Percentiles rank a stretch among this genome's conserved stretches.
These are phyloP conservation scores for Macroventuria anomochaeta DNA, from an alignment of 2,329 filamentous ascomycete genomes.

Conservation along the genomic window DNA sequence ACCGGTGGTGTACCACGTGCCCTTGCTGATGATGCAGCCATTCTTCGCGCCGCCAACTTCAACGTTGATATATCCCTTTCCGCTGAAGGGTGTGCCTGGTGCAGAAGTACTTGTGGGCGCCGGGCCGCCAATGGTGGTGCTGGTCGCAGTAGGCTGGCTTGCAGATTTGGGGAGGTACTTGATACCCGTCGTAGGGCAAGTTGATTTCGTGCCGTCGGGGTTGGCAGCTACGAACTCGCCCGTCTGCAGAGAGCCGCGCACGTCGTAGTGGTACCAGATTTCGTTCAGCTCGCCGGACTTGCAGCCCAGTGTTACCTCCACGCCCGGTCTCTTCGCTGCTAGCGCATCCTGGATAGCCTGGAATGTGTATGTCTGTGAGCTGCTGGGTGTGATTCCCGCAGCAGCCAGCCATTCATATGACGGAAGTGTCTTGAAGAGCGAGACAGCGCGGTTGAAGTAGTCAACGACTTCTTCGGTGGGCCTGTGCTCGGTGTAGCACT, in stretches of 20 bases:
- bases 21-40: constrained; percentile 72
- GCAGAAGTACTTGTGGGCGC: constrained; percentile 37
- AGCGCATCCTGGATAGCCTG: constrained; percentile 66
- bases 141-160: constrained; percentile 33
- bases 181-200: constrained; percentile 68
- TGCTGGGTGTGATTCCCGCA: constrained; percentile 66
- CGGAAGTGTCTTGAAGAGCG: constrained; percentile 70
- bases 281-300: constrained; percentile 57
- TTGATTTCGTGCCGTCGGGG: constrained; percentile 64
- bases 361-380: constrained; percentile 64
- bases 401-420: constrained; percentile 68
- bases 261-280: constrained; percentile 70
- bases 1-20: constrained; percentile 71
- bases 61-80: constrained; percentile 67
- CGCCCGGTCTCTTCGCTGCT: constrained; percentile 57
- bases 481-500: constrained; percentile 66
- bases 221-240: constrained; percentile 66
- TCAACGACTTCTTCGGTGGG: constrained; percentile 70
- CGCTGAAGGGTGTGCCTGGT: constrained; percentile 59
- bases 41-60: constrained; percentile 55
- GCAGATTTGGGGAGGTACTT: constrained; percentile 67
- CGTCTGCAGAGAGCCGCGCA: constrained; percentile 63
- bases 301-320: constrained; percentile 67
- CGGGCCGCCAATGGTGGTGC: constrained; percentile 37
- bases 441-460: constrained; percentile 71